Percentiles rank a stretch among this genome's conserved stretches.
These are phyloP conservation scores for Termitomyces sp. DNA, from an alignment of 768 basidiomycete genomes.

Conservation along the genomic window DNA sequence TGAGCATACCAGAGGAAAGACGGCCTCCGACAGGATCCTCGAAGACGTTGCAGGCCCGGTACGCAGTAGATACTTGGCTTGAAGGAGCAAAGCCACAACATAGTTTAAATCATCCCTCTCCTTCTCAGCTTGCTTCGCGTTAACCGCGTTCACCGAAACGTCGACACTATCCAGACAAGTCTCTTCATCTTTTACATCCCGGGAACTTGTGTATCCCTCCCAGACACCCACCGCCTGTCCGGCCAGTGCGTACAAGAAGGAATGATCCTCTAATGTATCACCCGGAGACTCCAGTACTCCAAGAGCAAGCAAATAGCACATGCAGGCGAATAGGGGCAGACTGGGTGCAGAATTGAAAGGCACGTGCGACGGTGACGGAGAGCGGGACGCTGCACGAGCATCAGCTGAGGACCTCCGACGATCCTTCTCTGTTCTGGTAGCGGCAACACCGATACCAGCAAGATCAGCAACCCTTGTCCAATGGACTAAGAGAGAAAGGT, in stretches of 20 bases:
- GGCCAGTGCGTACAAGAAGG: constrained; percentile 30
- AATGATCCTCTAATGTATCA: constrained; percentile 12
- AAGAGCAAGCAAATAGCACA: constrained; percentile 54
- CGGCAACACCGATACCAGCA: constrained; percentile 3
- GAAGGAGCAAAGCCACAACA: constrained; percentile 53
- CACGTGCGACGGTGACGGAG: not conserved
- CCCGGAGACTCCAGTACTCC: constrained; percentile 31
- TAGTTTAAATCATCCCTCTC: constrained; percentile 41
- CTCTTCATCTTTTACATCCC: constrained; percentile 5
- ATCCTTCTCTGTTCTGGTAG: constrained; percentile 4
- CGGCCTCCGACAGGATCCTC: constrained; percentile 11
- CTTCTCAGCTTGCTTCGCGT: constrained; percentile 7
- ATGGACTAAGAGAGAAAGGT: constrained; percentile 20
- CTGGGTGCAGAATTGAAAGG: constrained; percentile 4
- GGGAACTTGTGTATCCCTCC: constrained; percentile 21
- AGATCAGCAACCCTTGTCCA: constrained; percentile 11
- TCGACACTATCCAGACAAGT: not conserved
- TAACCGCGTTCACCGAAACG: constrained; percentile 1
- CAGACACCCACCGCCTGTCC: constrained; percentile 34
- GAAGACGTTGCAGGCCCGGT: not conserved
- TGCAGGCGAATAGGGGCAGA: constrained; percentile 52
- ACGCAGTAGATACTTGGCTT: constrained; percentile 34
- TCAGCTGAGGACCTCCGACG: constrained; percentile 7
- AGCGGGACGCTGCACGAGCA: not conserved
- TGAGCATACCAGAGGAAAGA: constrained; percentile 38